A percentile compares a stretch with the other conserved stretches of the same genome.
phyloP scores from a whole-genome alignment of 2,329 filamentous ascomycete genomes.

The Metarhizium guizhouense region DNA sequence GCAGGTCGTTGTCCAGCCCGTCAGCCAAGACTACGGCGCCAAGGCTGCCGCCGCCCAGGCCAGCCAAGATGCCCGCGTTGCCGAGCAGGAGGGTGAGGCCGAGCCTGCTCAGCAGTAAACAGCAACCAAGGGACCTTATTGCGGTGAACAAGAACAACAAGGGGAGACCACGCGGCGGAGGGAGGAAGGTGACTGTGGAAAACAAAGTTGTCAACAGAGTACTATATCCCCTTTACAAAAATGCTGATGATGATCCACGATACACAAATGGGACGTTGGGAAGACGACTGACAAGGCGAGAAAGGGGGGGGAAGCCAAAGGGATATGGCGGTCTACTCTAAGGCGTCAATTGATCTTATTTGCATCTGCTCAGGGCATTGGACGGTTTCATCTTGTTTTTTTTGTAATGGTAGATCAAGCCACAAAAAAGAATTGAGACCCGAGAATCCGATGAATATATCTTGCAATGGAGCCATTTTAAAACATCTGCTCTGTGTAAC shows the following conservation, averaged over 20 bases:
- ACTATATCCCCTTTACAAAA: neutral
- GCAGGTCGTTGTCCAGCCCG: conserved; percentile 86
- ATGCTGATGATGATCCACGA: neutral
- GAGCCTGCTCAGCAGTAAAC: conserved; percentile 33
- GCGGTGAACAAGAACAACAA: conserved; percentile 8
- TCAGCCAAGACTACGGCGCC: conserved; percentile 97
- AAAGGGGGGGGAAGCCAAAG: conserved; percentile 11
- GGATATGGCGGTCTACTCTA: conserved; percentile 25
- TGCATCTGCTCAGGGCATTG: conserved; percentile 30
- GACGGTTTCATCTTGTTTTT: conserved; percentile 27
- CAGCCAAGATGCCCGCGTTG: conserved; percentile 50
- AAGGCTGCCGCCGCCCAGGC: conserved; percentile 70
- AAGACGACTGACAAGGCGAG: neutral
- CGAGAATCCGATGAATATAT: conserved; percentile 18
- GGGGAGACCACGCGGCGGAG: conserved; percentile 1
- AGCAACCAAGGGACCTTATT: conserved; percentile 15
- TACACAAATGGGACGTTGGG: neutral
- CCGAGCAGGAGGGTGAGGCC: conserved; percentile 50
- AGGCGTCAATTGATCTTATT: conserved; percentile 33
- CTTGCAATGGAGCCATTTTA: neutral
- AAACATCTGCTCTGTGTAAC: neutral
- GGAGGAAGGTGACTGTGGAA: neutral
- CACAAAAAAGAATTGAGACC: conserved; percentile 28
- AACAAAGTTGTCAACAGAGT: neutral
- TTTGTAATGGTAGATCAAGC: conserved; percentile 28